Evolutionary conservation across 2,329 filamentous ascomycete genomes (phyloP).

Genomic region (Fusarium torulosum): DNA sequence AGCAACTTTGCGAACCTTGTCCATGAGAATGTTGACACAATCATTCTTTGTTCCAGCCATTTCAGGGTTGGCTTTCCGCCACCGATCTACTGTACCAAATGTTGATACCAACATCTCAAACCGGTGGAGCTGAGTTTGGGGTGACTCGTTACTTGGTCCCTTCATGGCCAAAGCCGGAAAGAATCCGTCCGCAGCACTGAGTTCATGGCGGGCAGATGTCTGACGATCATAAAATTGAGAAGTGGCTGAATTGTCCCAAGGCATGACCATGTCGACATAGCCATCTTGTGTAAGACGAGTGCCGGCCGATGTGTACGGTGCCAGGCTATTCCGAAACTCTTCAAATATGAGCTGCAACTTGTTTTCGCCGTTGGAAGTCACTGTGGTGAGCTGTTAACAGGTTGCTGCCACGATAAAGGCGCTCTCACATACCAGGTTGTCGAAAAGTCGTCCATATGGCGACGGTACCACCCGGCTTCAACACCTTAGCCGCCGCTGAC

Average conservation of each 20-base stretch:
- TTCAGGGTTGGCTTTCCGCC: conserved; percentile 6
- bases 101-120: not conserved
- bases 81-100: not conserved
- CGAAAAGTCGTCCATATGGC: conserved; percentile 14
- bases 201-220: not conserved
- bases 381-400: not conserved
- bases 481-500: not conserved
- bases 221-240: not conserved
- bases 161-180: fast-evolving
- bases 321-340: not conserved
- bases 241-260: conserved; percentile 1
- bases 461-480: conserved; percentile 14
- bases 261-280: conserved; percentile 12
- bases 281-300: not conserved
- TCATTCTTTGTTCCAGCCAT: not conserved
- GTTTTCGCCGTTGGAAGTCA: fast-evolving
- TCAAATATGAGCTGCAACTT: not conserved
- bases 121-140: not conserved
- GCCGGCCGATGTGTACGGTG: not conserved
- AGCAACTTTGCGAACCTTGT: not conserved
- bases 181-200: not conserved
- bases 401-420: fast-evolving
- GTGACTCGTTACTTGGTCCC: fast-evolving
- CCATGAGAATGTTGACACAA: not conserved
- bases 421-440: not conserved